Conservation (phyloP, 305 asterid genomes). For the Solanum hybrid region DNA sequence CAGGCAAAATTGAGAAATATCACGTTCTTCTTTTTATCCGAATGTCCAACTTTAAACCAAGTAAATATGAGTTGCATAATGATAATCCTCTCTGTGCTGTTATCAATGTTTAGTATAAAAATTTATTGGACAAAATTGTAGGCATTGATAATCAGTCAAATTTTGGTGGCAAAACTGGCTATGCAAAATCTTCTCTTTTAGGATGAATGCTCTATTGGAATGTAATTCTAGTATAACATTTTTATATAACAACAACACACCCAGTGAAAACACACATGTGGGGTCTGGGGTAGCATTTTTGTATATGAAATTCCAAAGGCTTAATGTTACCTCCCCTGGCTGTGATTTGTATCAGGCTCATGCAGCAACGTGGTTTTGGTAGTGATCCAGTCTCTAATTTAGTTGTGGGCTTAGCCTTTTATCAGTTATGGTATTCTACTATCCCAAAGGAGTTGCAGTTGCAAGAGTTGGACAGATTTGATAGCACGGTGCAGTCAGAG, state of each 20-base stretch:
- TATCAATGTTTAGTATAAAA: background rate
- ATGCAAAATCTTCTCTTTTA: background rate
- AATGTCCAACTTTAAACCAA: background rate
- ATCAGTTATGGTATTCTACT: conserved; percentile 59
- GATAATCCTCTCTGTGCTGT: background rate
- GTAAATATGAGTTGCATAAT: background rate
- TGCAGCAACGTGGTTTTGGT: conserved; percentile 56
- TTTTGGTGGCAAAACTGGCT: background rate
- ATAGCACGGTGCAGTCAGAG: conserved; percentile 29
- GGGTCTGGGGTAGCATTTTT: background rate
- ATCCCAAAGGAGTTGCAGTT: conserved; percentile 53
- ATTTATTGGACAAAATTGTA: background rate
- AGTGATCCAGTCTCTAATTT: conserved; percentile 55
- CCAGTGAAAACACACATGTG: background rate
- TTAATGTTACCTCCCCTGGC: background rate
- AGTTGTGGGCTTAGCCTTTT: conserved; percentile 65
- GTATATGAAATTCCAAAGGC: background rate
- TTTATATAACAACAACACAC: background rate
- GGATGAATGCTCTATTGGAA: background rate
- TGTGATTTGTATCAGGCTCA: conserved; percentile 36
- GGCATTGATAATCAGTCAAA: background rate
- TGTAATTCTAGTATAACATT: background rate
- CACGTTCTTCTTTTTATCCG: background rate
- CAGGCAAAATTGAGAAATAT: conserved; percentile 7
- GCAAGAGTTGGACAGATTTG: conserved; percentile 25